These are phyloP conservation scores for Tetradesmus obliquus DNA, from an alignment of 139 green algal genomes.

Conservation along the genomic window DNA sequence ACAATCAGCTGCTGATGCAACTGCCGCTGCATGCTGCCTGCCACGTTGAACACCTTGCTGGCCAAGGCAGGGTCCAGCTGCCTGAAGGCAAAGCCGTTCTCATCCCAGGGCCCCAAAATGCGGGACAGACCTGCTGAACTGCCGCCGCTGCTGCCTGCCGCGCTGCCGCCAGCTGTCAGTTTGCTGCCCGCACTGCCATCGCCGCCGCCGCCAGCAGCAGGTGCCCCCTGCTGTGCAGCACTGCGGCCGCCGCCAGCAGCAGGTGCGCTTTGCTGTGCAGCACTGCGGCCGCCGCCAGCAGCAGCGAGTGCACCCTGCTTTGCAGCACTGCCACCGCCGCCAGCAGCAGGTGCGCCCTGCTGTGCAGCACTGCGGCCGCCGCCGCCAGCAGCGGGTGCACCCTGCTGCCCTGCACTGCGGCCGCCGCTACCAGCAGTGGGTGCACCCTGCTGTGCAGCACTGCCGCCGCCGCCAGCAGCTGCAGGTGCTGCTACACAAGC, in stretches of 20 bases:
- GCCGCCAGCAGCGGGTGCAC: background rate
- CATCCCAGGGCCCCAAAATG: background rate
- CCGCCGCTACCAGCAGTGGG: background rate
- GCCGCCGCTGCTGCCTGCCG: slow-evolving; percentile 9
- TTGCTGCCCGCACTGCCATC: background rate
- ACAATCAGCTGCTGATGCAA: background rate
- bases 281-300: background rate
- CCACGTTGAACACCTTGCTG: background rate
- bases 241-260: background rate
- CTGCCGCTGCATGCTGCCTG: background rate
- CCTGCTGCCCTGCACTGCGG: too few species aligned
- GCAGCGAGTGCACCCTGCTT: background rate
- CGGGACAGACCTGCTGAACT: too few species aligned
- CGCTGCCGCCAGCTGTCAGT: background rate
- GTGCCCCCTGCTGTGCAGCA: background rate
- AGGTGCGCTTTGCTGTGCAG: background rate
- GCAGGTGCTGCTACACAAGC: background rate
- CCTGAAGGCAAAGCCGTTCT: background rate
- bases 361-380: background rate
- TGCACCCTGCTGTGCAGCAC: background rate
- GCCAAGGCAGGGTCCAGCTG: background rate
- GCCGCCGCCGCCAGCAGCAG: background rate
- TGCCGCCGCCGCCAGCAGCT: too few species aligned
- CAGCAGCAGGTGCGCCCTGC: background rate
- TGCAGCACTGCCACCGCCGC: background rate